phyloP scores from a whole-genome alignment of 345 rosid species.

The Murraya koenigii region DNA sequence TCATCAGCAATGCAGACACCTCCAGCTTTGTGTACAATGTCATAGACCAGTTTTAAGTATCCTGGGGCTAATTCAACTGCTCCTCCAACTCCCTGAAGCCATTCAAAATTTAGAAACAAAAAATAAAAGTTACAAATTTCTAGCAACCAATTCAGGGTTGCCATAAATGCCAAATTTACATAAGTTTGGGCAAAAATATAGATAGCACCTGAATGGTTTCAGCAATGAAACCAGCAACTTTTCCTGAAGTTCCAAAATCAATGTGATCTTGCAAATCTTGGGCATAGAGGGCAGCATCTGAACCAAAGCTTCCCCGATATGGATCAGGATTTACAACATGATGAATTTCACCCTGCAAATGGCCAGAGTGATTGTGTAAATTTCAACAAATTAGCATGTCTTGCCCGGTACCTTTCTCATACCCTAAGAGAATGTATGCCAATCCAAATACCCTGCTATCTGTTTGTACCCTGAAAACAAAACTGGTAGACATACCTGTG shows the following conservation, averaged over 20 bases:
- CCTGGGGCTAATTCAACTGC: conserved; percentile 96
- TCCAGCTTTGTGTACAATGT: conserved; percentile 76
- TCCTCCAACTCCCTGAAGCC: conserved; percentile 82
- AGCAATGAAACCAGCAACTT: conserved; percentile 88
- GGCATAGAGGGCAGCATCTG: conserved; percentile 76
- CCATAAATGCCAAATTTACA: not conserved
- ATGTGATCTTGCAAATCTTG: conserved; percentile 90
- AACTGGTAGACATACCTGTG: conserved; percentile 54
- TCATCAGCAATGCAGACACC: conserved; percentile 96
- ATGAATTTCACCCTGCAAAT: conserved; percentile 82
- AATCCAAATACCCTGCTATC: not conserved
- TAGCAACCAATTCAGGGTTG: conserved; percentile 1
- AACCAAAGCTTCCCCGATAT: conserved; percentile 77
- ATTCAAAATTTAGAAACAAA: conserved; percentile 5
- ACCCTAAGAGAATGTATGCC: not conserved
- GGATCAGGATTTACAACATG: conserved; percentile 94
- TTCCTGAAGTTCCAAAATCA: conserved; percentile 85
- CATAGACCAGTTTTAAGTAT: conserved; percentile 76
- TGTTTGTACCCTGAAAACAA: not conserved
- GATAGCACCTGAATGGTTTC: conserved; percentile 83
- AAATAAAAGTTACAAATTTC: not conserved
- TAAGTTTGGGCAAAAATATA: not conserved
- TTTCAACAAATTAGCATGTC: not conserved
- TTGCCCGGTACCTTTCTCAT: not conserved
- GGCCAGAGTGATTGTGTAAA: conserved; percentile 2